Evolutionary conservation across 352 stramenopile species (phyloP).

Genomic region (Phytopythium oedochilum): DNA sequence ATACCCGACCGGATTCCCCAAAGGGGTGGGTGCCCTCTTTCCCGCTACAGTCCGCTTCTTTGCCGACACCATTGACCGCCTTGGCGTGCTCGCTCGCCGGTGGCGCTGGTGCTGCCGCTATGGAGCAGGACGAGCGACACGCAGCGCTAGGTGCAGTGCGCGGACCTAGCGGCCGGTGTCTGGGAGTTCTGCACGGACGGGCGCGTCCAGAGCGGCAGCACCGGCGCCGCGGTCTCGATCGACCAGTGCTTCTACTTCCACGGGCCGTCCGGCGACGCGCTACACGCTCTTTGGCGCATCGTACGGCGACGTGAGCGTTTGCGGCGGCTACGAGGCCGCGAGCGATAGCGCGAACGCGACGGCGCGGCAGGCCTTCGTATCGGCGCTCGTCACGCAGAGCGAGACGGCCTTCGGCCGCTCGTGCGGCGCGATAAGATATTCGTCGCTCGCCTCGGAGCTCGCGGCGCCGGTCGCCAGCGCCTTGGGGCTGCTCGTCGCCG

Average conservation of each 20-base stretch:
- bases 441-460: not conserved
- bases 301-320: slow-evolving; percentile 1
- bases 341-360: not conserved
- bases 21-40: no score
- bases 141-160: not conserved
- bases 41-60: no score
- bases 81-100: slow-evolving; percentile 2
- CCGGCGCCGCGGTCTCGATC: not conserved
- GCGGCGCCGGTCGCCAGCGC: not conserved
- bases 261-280: not conserved
- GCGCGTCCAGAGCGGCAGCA: not conserved
- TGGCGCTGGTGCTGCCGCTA: slow-evolving; percentile 54
- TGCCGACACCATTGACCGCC: no score
- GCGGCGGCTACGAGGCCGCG: slow-evolving; percentile 1
- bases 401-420: not conserved
- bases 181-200: slow-evolving; percentile 6
- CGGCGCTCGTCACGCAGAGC: slow-evolving; percentile 1
- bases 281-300: not conserved
- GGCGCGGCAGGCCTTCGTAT: not conserved
- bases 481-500: not conserved
- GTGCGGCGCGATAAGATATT: slow-evolving; percentile 4
- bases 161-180: slow-evolving; percentile 3
- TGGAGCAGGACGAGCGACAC: slow-evolving; percentile 61
- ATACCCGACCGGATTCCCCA: no score
- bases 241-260: slow-evolving; percentile 9